phyloP scores from a whole-genome alignment of 306 rosid species.

The Luffa aegyptiaca region DNA sequence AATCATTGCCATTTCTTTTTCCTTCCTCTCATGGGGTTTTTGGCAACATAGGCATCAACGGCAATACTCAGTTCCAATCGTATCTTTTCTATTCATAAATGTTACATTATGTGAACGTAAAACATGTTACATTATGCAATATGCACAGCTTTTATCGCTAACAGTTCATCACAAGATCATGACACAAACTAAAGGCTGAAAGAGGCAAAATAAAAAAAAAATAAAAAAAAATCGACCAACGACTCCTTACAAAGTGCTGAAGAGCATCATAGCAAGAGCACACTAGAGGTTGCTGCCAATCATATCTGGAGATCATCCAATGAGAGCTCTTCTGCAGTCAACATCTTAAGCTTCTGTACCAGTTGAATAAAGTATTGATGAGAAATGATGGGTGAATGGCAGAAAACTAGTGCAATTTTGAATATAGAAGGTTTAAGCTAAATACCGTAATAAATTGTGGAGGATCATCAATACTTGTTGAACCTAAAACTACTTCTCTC shows the following conservation, averaged over 20 bases:
- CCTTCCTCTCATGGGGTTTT: neutral
- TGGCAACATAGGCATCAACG: neutral
- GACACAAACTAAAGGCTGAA: neutral
- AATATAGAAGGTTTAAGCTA: neutral
- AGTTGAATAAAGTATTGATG: slow-evolving; percentile 2
- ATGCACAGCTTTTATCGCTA: slow-evolving; percentile 1
- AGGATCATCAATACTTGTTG: slow-evolving; percentile 90
- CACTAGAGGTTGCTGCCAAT: slow-evolving; percentile 1
- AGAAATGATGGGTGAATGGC: neutral
- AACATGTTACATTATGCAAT: neutral
- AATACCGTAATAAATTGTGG: slow-evolving; percentile 70
- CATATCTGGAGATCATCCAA: slow-evolving; percentile 84
- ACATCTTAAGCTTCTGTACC: slow-evolving; percentile 76
- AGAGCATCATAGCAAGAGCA: neutral
- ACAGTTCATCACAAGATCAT: neutral
- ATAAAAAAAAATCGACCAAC: neutral
- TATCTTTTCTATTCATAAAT: neutral
- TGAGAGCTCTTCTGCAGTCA: slow-evolving; percentile 51
- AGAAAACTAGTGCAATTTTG: neutral
- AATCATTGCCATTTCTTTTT: neutral
- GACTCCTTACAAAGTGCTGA: neutral
- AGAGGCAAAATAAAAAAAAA: neutral
- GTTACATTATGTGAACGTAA: neutral
- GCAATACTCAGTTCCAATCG: neutral
- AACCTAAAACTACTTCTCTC: slow-evolving; percentile 88